These are phyloP conservation scores for Nicotiana undulata DNA, from an alignment of 257 asterid genomes.

Conservation along the genomic window DNA sequence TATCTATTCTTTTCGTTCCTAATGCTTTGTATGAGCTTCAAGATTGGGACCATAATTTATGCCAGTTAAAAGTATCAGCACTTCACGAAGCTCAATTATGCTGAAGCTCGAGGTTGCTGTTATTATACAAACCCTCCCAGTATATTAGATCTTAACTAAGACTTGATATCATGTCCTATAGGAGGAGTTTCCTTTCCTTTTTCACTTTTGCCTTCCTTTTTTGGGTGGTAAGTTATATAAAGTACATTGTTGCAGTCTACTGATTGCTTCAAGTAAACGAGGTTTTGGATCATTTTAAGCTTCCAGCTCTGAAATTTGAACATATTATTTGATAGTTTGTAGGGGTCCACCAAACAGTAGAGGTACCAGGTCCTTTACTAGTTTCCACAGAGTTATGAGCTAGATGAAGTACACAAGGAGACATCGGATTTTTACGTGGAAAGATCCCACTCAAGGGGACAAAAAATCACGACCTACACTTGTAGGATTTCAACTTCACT, in stretches of 20 bases:
- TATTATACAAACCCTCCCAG: neutral
- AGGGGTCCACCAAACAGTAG: too few relatives aligned
- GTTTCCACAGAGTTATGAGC: too few relatives aligned
- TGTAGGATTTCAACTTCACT: too few relatives aligned
- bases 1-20: conserved; percentile 46
- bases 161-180: neutral
- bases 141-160: neutral
- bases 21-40: conserved; percentile 50
- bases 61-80: conserved; percentile 28
- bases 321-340: neutral
- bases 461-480: too few relatives aligned
- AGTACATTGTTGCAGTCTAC: neutral
- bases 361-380: too few relatives aligned
- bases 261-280: neutral
- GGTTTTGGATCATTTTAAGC: neutral
- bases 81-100: neutral
- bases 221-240: neutral
- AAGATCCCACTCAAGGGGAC: too few relatives aligned
- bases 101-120: neutral
- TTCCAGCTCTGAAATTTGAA: neutral
- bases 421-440: too few relatives aligned
- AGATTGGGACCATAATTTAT: conserved; percentile 40
- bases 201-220: neutral
- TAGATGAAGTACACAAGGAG: too few relatives aligned
- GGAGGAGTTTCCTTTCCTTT: conserved; percentile 1